phyloP scores from a whole-genome alignment of 768 basidiomycete species.

The Pholiota microspora region DNA sequence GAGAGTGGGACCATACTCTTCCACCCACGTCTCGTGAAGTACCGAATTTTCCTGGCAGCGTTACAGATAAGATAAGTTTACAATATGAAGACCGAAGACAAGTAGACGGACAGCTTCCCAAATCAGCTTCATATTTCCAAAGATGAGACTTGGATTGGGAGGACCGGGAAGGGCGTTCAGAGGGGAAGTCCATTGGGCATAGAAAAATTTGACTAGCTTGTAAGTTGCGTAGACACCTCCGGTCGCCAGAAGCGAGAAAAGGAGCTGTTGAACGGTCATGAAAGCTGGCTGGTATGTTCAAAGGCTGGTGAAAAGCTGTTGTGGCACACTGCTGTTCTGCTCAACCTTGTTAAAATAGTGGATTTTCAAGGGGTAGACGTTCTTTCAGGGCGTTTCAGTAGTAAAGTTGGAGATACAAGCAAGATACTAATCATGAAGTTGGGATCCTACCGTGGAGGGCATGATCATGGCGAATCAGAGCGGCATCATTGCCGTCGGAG shows the following conservation, averaged over 20 bases:
- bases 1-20: conserved; percentile 46
- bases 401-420: no score
- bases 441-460: neutral
- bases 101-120: conserved; percentile 33
- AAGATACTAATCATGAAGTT: no score
- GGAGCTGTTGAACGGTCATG: conserved; percentile 13
- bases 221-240: conserved; percentile 26
- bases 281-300: no score
- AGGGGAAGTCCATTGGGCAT: conserved; percentile 35
- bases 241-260: conserved; percentile 9
- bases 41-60: conserved; percentile 31
- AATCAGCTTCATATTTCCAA: conserved; percentile 47
- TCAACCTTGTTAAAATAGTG: no score
- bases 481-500: no score
- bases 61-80: neutral
- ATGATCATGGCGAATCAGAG: neutral
- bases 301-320: neutral
- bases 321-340: neutral
- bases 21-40: conserved; percentile 45
- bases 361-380: no score
- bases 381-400: no score
- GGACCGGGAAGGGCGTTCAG: conserved; percentile 53
- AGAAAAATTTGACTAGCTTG: conserved; percentile 28
- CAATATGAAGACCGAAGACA: neutral
- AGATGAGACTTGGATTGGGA: conserved; percentile 39